These are phyloP conservation scores for Gracilaria domingensis DNA, from an alignment of 23 red algal species.

Conservation along the genomic window DNA sequence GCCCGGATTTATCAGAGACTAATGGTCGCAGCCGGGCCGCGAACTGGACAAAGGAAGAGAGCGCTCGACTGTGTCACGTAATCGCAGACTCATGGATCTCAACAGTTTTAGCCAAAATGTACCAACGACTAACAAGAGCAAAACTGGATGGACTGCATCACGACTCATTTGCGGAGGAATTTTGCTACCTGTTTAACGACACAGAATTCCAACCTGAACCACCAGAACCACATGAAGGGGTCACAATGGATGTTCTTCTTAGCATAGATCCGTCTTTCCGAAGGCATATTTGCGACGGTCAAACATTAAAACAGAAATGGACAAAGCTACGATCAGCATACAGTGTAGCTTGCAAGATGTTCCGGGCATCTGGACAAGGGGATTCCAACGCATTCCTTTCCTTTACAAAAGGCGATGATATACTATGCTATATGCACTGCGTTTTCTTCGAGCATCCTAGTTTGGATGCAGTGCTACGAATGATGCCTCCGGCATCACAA, in stretches of 20 bases:
- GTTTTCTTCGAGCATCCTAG: conserved; percentile 38
- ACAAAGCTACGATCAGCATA: conserved; percentile 16
- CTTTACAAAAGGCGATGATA: conserved; percentile 17
- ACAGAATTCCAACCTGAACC: neutral
- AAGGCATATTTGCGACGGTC: conserved; percentile 2
- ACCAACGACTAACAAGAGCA: neutral
- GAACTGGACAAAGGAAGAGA: conserved; percentile 36
- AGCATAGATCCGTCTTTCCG: neutral
- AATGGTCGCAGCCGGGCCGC: neutral
- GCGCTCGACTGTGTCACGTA: conserved; percentile 13
- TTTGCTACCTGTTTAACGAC: conserved; percentile 1
- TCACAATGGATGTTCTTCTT: conserved; percentile 9
- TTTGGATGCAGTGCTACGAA: neutral
- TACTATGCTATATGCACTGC: conserved; percentile 19
- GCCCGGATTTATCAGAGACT: neutral
- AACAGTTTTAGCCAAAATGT: neutral
- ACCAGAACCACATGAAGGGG: neutral
- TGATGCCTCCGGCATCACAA: neutral
- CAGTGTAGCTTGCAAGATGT: neutral
- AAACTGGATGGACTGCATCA: neutral
- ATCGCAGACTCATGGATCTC: conserved; percentile 14
- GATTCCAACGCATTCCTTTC: neutral
- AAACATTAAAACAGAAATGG: conserved; percentile 12
- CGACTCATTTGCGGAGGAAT: conserved; percentile 11
- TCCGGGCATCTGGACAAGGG: conserved; percentile 10